phyloP scores from a whole-genome alignment of 768 basidiomycete genomes.

The Auriscalpium orientale region DNA sequence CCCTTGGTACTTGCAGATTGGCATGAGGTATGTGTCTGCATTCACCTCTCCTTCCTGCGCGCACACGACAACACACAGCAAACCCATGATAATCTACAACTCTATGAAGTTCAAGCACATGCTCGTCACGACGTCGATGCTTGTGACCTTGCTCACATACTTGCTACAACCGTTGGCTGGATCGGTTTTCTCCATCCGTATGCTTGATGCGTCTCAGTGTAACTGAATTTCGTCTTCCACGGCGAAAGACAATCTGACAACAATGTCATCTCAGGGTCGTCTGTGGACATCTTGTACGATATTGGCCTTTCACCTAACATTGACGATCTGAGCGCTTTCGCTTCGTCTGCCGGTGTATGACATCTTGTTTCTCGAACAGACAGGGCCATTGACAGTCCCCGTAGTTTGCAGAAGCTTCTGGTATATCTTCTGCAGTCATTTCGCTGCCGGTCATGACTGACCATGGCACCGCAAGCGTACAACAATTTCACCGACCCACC shows the following conservation, averaged over 20 bases:
- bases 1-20: neutral
- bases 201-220: constrained; percentile 24
- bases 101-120: constrained; percentile 47
- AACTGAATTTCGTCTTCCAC: constrained; percentile 12
- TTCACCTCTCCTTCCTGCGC: too few species aligned
- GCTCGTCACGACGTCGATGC: constrained; percentile 44
- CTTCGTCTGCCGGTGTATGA: constrained; percentile 13
- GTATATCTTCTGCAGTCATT: neutral
- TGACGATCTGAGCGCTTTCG: constrained; percentile 4
- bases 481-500: constrained; percentile 47
- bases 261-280: neutral
- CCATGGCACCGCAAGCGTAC: constrained; percentile 33
- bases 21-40: constrained; percentile 3
- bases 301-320: constrained; percentile 11
- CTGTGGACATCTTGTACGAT: constrained; percentile 2
- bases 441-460: constrained; percentile 18
- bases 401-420: constrained; percentile 12
- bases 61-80: neutral
- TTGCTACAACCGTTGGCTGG: constrained; percentile 53
- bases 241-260: too few species aligned
- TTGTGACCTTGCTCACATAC: constrained; percentile 38
- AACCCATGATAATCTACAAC: constrained; percentile 14
- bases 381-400: neutral
- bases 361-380: constrained; percentile 18
- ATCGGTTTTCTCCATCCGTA: constrained; percentile 23